Conservation (phyloP, 2,329 filamentous ascomycete species). For the Sporothrix curviconia region DNA sequence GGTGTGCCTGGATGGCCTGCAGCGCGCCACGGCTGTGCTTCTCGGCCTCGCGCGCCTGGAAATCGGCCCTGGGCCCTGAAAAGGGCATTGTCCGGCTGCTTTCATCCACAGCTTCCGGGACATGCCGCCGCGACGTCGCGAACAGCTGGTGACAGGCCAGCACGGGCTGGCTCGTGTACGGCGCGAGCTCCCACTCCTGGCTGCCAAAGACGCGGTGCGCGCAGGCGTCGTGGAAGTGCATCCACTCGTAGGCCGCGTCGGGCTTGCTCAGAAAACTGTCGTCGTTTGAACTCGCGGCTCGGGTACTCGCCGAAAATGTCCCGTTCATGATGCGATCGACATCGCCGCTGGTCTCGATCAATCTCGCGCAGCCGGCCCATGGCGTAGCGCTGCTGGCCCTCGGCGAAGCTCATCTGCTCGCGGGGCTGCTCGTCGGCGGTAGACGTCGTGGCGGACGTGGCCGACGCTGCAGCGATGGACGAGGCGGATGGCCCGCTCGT, state of each 20-base stretch:
- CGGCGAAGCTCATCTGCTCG: slow-evolving; percentile 61
- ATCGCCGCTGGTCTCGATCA: slow-evolving; percentile 72
- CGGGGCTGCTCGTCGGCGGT: slow-evolving; percentile 49
- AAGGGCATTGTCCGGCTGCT: slow-evolving; percentile 58
- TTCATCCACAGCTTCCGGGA: no score
- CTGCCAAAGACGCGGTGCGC: slow-evolving; percentile 71
- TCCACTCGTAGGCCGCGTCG: slow-evolving; percentile 82
- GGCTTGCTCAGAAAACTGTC: slow-evolving; percentile 88
- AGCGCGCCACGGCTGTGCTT: slow-evolving; percentile 73
- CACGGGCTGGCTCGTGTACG: slow-evolving; percentile 80
- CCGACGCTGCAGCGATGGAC: slow-evolving; percentile 24
- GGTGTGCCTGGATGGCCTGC: slow-evolving; percentile 62
- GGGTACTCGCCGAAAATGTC: slow-evolving; percentile 86
- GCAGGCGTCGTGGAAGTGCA: slow-evolving; percentile 83
- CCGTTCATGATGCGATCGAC: slow-evolving; percentile 68
- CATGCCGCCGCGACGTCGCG: slow-evolving; percentile 58
- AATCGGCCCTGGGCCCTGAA: slow-evolving; percentile 74
- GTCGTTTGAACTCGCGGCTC: slow-evolving; percentile 81
- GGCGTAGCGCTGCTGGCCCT: slow-evolving; percentile 64
- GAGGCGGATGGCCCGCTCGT: slow-evolving; percentile 32
- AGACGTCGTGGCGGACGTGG: slow-evolving; percentile 22
- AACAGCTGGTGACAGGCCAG: slow-evolving; percentile 91
- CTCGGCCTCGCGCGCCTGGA: slow-evolving; percentile 68
- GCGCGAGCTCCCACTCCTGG: slow-evolving; percentile 87
- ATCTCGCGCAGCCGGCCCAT: slow-evolving; percentile 69